Percentiles rank a stretch among this genome's conserved stretches.
These are phyloP conservation scores for Kazachstania martiniae DNA, from an alignment of 805 yeast species.

Conservation along the genomic window DNA sequence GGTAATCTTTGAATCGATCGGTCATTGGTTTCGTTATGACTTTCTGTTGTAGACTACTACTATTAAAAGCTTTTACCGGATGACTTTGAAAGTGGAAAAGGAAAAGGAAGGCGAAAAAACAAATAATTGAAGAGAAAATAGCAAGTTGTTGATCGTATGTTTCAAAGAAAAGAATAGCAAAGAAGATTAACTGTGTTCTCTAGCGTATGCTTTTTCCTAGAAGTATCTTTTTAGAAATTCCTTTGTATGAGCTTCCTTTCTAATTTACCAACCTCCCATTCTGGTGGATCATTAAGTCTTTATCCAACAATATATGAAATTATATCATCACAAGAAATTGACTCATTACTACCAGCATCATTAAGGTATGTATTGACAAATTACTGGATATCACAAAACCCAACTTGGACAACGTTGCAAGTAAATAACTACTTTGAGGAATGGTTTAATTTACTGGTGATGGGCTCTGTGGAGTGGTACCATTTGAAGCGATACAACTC, in stretches of 20 bases:
- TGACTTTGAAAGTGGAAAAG: no score
- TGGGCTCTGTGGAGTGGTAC: constrained; percentile 60
- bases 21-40: no score
- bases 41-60: no score
- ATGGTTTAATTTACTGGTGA: constrained; percentile 41
- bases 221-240: no score
- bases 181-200: no score
- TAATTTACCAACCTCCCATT: constrained; percentile 18
- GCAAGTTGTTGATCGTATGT: no score
- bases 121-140: no score
- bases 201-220: no score
- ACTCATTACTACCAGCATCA: constrained; percentile 70
- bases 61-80: no score
- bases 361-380: constrained; percentile 69
- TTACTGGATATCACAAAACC: constrained; percentile 63
- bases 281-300: constrained; percentile 5
- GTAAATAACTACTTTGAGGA: constrained; percentile 67
- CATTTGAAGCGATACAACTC: constrained; percentile 69
- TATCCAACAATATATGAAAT: constrained; percentile 82
- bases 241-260: constrained; percentile 29
- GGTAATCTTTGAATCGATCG: no score
- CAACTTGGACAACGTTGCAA: constrained; percentile 49
- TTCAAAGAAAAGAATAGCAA: no score
- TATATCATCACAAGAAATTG: constrained; percentile 70
- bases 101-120: no score